Base-by-base conservation (phyloP, 305 asterid species). In the Andrographis paniculata region DNA sequence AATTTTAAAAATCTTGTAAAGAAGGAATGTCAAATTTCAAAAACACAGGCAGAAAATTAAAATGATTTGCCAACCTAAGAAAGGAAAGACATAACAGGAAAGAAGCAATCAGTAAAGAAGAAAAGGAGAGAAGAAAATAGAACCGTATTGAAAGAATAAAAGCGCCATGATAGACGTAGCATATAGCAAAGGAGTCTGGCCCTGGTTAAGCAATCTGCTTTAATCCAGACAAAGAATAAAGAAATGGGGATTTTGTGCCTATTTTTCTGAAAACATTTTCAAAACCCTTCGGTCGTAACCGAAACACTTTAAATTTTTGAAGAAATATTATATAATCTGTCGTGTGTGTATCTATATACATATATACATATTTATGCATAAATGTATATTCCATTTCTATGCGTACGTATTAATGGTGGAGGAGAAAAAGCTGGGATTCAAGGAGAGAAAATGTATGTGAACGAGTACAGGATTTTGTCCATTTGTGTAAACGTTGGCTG, bases 401-500 rank as follows among this genome's bases (percentile, higher is more conserved):
- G n/a, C n/a, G n/a, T n/a, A n/a, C n/a, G n/a, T n/a, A n/a, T n/a
- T 2, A 28, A 33, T 24, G 43, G 54, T 49, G 13, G 42, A 33
- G 48, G 48, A 57, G 30, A 24, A 50, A 4, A 48, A 48, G 33
- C 31, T 14, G 21, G 57, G 33, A 51, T 13, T 59, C 3, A 52
- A 37, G 52, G 55, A 49, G 48, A 54, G n/a, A n/a, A n/a, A 58
- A 70, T 67, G 66, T 36, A 33, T 42, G 44, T 7, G 42, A 37
- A 52, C 37, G 45, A 50, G 71, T 14, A 8, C 30, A 24, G 4
- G 8, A 3, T 24, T 24, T 24, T 24, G 30, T 24, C 30, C 30
- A 71, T 52, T 55, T 72, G 30, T 53, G 93, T 76, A 75, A 76
- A 79, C 71, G 56, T 67, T 61, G 17, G 48, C 43, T 71, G 68